phyloP scores from a whole-genome alignment of 2,329 filamentous ascomycete genomes.

The Ceratocystiopsis minuta region DNA sequence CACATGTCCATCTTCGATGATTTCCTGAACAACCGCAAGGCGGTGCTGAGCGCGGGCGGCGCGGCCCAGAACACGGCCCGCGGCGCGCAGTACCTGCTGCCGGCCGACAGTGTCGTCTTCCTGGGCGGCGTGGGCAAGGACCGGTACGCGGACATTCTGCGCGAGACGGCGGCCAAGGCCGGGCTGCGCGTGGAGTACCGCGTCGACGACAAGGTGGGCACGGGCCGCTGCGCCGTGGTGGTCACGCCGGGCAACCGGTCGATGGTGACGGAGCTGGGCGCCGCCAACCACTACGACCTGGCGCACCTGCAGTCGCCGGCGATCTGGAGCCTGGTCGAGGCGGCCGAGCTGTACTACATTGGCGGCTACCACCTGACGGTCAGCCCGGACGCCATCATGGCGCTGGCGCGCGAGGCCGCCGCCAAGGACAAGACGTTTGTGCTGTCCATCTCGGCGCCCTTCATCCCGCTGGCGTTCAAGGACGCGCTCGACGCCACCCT shows the following conservation, averaged over 20 bases:
- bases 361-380: constrained; percentile 97
- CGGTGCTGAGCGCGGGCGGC: constrained; percentile 87
- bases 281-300: constrained; percentile 91
- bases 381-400: constrained; percentile 75
- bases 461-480: constrained; percentile 97
- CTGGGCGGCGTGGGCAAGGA: constrained; percentile 88
- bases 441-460: constrained; percentile 83
- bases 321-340: constrained; percentile 83
- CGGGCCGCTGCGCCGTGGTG: constrained; percentile 86
- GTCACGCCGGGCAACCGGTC: constrained; percentile 94
- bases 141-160: constrained; percentile 82
- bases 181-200: constrained; percentile 92
- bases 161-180: constrained; percentile 68
- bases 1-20: constrained; percentile 86
- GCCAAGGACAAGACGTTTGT: constrained; percentile 79
- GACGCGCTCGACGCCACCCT: constrained; percentile 72
- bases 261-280: constrained; percentile 86
- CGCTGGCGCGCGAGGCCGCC: constrained; percentile 79
- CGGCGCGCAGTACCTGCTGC: constrained; percentile 90
- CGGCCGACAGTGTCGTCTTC: constrained; percentile 77
- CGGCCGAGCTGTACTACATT: constrained; percentile 77
- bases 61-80: constrained; percentile 95
- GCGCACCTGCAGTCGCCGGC: constrained; percentile 81
- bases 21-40: constrained; percentile 76
- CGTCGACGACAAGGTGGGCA: constrained; percentile 66